Conservation (phyloP, 371 early-diverging fungal genomes). For the Fennellomyces sp. region DNA sequence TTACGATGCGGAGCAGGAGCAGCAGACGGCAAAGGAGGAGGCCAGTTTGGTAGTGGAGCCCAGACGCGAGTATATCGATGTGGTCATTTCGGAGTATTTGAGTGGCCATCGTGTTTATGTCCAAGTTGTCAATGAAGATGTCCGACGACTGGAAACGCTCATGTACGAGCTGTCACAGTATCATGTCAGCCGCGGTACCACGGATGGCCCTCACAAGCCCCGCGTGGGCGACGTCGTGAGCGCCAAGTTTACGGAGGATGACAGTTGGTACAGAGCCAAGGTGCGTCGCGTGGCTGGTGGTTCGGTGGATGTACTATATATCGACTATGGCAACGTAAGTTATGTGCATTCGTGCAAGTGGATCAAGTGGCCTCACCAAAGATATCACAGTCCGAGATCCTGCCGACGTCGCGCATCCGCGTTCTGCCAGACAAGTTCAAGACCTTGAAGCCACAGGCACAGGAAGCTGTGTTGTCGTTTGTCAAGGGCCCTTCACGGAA, state of each 20-base stretch:
- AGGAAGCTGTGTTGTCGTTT: conserved; percentile 85
- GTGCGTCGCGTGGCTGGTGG: conserved; percentile 69
- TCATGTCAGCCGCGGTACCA: conserved; percentile 44
- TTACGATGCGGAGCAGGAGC: conserved; percentile 41
- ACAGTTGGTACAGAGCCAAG: conserved; percentile 91
- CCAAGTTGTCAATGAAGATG: conserved; percentile 76
- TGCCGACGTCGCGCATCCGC: conserved; percentile 63
- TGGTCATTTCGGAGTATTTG: conserved; percentile 84
- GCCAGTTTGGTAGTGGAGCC: conserved; percentile 31
- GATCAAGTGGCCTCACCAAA: too few species aligned
- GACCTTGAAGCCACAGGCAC: conserved; percentile 76
- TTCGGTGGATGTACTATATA: conserved; percentile 75
- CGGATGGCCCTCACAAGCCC: conserved; percentile 50
- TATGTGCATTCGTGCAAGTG: not conserved
- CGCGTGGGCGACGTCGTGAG: conserved; percentile 74
- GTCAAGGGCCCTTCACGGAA: conserved; percentile 67
- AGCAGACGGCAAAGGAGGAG: conserved; percentile 25
- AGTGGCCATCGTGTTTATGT: conserved; percentile 75
- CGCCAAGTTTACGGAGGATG: conserved; percentile 88
- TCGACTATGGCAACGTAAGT: conserved; percentile 92
- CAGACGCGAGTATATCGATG: conserved; percentile 76
- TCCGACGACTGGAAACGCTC: conserved; percentile 75
- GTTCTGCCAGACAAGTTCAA: conserved; percentile 68
- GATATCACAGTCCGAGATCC: conserved; percentile 58
- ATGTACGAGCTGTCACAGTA: conserved; percentile 81